Conservation (phyloP, 2,329 filamentous ascomycete species). For the Hymenoscyphus occultus region DNA sequence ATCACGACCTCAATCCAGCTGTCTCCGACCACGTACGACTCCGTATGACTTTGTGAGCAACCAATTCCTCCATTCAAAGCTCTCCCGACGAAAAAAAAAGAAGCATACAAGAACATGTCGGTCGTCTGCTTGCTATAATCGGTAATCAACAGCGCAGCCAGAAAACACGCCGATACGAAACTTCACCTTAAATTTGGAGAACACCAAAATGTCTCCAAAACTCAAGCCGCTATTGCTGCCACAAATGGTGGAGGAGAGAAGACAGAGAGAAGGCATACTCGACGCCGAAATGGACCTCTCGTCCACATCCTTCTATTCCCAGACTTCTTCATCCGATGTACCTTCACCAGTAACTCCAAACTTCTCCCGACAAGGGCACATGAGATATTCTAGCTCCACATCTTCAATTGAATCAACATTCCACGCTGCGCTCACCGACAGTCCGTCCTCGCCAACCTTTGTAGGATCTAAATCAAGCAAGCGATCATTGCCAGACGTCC, state of each 20-base stretch:
- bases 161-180: neutral
- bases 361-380: conserved; percentile 59
- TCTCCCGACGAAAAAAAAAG: conserved; percentile 17
- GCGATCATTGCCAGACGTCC: conserved; percentile 72
- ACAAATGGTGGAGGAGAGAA: conserved; percentile 51
- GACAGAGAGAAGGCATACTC: conserved; percentile 40
- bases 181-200: conserved; percentile 1
- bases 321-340: conserved; percentile 57
- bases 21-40: conserved; percentile 33
- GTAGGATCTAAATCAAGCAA: conserved; percentile 56
- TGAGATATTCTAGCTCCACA: conserved; percentile 68
- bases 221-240: conserved; percentile 54
- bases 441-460: conserved; percentile 56
- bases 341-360: conserved; percentile 70
- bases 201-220: conserved; percentile 37
- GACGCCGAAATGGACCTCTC: conserved; percentile 35
- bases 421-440: conserved; percentile 48
- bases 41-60: conserved; percentile 6
- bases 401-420: conserved; percentile 69
- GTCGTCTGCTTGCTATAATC: conserved; percentile 24
- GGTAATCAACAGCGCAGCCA: conserved; percentile 20
- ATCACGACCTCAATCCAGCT: conserved; percentile 27
- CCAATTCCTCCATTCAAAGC: conserved; percentile 19
- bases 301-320: conserved; percentile 30
- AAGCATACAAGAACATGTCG: conserved; percentile 26